Conservation (phyloP, 1,139 yeast species). For the Taphrina populina region DNA sequence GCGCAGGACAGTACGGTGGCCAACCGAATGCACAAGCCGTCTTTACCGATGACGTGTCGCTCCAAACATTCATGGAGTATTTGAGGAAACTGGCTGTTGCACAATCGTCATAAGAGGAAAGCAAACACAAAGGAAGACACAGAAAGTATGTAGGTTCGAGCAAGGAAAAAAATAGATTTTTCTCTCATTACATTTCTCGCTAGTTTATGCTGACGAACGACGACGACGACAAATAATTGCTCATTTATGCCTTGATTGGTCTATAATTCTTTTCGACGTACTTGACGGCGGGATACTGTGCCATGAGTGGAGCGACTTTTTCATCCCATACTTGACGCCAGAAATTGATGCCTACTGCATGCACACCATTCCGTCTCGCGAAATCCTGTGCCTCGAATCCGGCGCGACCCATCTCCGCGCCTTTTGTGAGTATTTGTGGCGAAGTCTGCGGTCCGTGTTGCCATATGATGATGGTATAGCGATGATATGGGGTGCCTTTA, state of each 20-base stretch:
- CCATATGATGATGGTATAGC: constrained; percentile 88
- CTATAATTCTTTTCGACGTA: constrained; percentile 9
- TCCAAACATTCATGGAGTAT: constrained; percentile 89
- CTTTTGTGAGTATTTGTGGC: constrained; percentile 6
- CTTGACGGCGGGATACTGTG: constrained; percentile 17
- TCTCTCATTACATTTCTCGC: no score
- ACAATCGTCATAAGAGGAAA: constrained; percentile 14
- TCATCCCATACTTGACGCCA: constrained; percentile 84
- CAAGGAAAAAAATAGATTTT: no score
- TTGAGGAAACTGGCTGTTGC: constrained; percentile 45
- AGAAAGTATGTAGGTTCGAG: no score
- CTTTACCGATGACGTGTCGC: constrained; percentile 88
- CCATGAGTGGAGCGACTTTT: constrained; percentile 23
- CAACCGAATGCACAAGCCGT: constrained; percentile 70
- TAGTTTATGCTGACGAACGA: no score
- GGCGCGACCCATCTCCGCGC: constrained; percentile 41
- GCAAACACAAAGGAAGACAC: no score
- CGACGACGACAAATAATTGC: no score
- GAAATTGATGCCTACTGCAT: constrained; percentile 84
- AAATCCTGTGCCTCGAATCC: constrained; percentile 72
- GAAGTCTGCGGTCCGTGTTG: constrained; percentile 54
- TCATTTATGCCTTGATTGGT: constrained; percentile 22
- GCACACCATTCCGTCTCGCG: constrained; percentile 55
- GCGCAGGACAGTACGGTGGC: constrained; percentile 52
- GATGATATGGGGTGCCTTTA: constrained; percentile 76